These are phyloP conservation scores for Pugionium dolabratum DNA, from an alignment of 345 rosid species.

Conservation along the genomic window DNA sequence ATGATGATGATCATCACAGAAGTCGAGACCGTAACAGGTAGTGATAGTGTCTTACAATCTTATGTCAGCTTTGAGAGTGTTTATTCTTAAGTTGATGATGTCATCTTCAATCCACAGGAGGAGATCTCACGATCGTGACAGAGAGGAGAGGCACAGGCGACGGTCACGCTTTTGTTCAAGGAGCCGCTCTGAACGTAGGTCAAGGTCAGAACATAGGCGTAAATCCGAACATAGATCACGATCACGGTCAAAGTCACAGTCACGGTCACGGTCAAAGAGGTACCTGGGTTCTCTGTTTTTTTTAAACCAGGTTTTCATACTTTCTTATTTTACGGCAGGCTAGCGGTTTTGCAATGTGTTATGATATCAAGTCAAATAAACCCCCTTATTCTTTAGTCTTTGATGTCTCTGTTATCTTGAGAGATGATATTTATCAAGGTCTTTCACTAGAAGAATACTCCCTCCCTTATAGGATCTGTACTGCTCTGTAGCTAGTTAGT, in stretches of 20 bases:
- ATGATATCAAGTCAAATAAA: slow-evolving; percentile 1
- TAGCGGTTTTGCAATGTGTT: slow-evolving; percentile 4
- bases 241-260: slow-evolving; percentile 30
- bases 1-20: slow-evolving; percentile 54
- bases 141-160: slow-evolving; percentile 68
- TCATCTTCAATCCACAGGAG: slow-evolving; percentile 40
- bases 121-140: slow-evolving; percentile 70
- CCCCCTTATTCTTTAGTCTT: slow-evolving; percentile 11
- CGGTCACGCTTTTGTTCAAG: slow-evolving; percentile 57
- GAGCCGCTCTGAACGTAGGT: slow-evolving; percentile 71
- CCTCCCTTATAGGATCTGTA: neutral
- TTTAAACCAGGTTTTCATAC: too few relatives aligned
- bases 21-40: slow-evolving; percentile 73
- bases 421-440: too few relatives aligned
- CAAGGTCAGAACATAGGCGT: slow-evolving; percentile 53
- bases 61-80: neutral
- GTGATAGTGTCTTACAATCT: slow-evolving; percentile 1
- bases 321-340: too few relatives aligned
- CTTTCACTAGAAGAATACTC: too few relatives aligned
- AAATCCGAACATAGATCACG: slow-evolving; percentile 48
- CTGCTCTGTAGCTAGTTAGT: neutral
- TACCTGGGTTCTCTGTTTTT: slow-evolving; percentile 25
- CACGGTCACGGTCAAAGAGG: slow-evolving; percentile 95
- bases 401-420: neutral
- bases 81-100: slow-evolving; percentile 20